Percentiles rank a stretch among this genome's conserved stretches.
Conservation (phyloP, 805 yeast genomes). For the Candida krabiensis region DNA sequence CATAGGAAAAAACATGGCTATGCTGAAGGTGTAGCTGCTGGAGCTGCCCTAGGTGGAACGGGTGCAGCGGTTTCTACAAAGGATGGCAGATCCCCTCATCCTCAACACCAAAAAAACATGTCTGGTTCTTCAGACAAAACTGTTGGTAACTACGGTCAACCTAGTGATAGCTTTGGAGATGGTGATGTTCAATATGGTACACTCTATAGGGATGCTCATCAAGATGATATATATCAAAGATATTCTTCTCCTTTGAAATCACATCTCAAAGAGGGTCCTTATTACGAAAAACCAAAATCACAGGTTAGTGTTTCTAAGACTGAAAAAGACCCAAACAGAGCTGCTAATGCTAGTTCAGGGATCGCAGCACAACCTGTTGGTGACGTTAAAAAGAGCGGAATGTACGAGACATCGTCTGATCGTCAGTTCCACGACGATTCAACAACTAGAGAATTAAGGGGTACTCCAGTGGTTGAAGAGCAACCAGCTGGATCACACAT, state of each 20-base stretch:
- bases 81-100: no score
- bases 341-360: neutral
- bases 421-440: constrained; percentile 3
- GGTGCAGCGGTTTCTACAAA: no score
- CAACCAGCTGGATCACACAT: no score
- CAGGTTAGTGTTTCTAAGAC: constrained; percentile 3
- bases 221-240: constrained; percentile 7
- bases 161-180: no score
- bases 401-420: neutral
- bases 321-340: neutral
- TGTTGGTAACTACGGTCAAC: no score
- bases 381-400: constrained; percentile 4
- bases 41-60: constrained; percentile 9
- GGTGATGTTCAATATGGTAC: constrained; percentile 20
- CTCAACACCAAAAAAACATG: no score
- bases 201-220: constrained; percentile 16
- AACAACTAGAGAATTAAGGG: constrained; percentile 11
- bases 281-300: constrained; percentile 1
- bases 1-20: no score
- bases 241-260: neutral
- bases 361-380: constrained; percentile 3
- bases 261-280: neutral
- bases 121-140: no score
- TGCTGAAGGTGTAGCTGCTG: constrained; percentile 11
- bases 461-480: constrained; percentile 8